phyloP scores from a whole-genome alignment of 441 rosid genomes.

The Lepidium campestre region DNA sequence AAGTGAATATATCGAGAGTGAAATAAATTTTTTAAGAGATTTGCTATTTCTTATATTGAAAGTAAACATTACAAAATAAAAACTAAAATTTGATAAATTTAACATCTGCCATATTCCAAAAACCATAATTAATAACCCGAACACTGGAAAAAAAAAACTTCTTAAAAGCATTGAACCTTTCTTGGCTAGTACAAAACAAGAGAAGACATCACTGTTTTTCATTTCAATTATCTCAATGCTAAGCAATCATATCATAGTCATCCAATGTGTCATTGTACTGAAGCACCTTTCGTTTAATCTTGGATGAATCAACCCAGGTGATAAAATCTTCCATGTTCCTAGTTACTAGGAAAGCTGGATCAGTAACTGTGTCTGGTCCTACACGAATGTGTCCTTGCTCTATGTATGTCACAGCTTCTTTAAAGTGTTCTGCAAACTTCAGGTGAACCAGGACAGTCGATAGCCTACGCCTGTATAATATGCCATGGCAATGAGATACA shows the following conservation, averaged over 20 bases:
- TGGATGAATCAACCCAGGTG: slow-evolving; percentile 95
- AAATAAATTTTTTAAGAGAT: background rate
- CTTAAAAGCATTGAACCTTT: background rate
- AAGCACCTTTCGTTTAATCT: slow-evolving; percentile 81
- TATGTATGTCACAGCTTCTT: slow-evolving; percentile 85
- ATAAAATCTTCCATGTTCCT: slow-evolving; percentile 92
- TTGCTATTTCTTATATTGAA: background rate
- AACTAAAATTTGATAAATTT: background rate
- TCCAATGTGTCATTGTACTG: slow-evolving; percentile 82
- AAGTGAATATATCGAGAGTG: background rate
- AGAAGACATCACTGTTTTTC: background rate
- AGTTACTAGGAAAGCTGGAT: slow-evolving; percentile 85
- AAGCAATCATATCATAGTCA: slow-evolving; percentile 75
- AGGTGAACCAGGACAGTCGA: slow-evolving; percentile 53
- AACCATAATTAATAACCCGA: background rate
- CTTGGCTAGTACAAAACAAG: background rate
- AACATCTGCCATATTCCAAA: background rate
- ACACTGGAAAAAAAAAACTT: background rate
- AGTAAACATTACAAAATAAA: background rate
- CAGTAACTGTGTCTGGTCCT: slow-evolving; percentile 85
- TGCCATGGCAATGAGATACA: background rate
- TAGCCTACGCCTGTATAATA: slow-evolving; percentile 66
- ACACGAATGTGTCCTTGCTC: slow-evolving; percentile 93
- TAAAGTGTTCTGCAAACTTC: slow-evolving; percentile 84
- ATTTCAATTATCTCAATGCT: background rate